Evolutionary conservation across 75 land plant genomes (phyloP), one percentile per base, ranked within the genome.

Genomic region (Larix kaempferi): DNA sequence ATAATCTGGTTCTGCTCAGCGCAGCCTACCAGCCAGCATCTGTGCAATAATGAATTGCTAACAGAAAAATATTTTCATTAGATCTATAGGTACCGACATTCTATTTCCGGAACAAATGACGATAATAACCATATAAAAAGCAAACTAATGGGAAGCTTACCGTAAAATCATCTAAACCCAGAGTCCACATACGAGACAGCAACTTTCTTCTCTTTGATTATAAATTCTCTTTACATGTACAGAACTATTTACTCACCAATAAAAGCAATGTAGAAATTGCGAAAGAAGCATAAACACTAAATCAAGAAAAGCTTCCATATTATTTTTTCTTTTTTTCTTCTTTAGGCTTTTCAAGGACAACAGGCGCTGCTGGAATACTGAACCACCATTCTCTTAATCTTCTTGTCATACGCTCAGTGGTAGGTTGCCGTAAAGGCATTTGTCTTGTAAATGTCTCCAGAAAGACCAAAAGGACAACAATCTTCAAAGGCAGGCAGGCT

Each of bases 311-410:
- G 12, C n/a, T 69, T 69, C 23, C 13, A 5, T 3, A 21, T 72
- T 73, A 77, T 74, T 75, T 90, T 84, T 90, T 92, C 74, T 89
- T 88, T 13, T 92, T 78, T 10, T 81, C 90, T 75, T 86, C 88
- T 26, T 82, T 89, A 1, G 82, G 86, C 77, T 78, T 86, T 73
- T 89, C 86, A 57, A 96, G 82, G 60, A 97, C 49, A 60, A 96
- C 98, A 69, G 98, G 98, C 73, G 92, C 99, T 6, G 94, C 99
- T 12, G 99, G 99, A 27, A 96, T 86, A 79, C 98, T 94, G 77
- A 92, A 89, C 99, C 99, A 96, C 99, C 99, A 96, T 57, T 96
- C 99, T 29, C 84, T 84, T 27, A 96, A 26, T 65, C 99, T 86
- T 74, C 99, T 89, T 8, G 62, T 81, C 62, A 80, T 81, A 49